These are phyloP conservation scores for Sorghum bicolor DNA, from an alignment of 176 grass and related monocot genomes.

Conservation along the genomic window DNA sequence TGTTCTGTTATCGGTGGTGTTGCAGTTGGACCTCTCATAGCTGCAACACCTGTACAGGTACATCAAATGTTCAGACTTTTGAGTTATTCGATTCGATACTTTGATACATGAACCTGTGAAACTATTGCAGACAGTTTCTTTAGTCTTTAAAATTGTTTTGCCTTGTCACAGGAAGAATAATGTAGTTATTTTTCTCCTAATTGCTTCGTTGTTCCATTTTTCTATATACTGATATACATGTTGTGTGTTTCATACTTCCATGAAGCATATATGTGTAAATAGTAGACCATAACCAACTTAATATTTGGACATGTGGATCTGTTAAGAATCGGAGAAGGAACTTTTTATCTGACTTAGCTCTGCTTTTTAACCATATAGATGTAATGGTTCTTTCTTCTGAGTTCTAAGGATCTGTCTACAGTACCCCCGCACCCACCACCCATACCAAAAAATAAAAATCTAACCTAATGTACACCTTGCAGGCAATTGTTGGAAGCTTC, in stretches of 20 bases:
- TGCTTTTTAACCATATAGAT: neutral
- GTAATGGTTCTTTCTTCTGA: neutral
- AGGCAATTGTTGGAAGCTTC: slow-evolving; percentile 52
- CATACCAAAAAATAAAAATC: neutral
- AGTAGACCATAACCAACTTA: neutral
- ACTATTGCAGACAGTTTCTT: neutral
- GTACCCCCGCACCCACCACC: neutral
- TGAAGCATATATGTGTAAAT: neutral
- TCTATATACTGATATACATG: neutral
- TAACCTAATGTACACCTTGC: slow-evolving; percentile 17
- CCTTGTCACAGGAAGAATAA: neutral
- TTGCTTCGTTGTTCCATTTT: neutral
- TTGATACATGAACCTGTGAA: neutral
- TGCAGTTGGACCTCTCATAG: slow-evolving; percentile 42
- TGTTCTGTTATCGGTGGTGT: slow-evolving; percentile 33
- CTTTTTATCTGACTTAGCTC: neutral
- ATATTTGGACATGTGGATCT: neutral
- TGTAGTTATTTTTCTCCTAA: neutral
- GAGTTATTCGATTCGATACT: neutral
- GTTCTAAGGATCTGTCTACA: neutral
- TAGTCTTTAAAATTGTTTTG: neutral
- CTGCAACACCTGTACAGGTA: slow-evolving; percentile 39
- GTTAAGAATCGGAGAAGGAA: neutral
- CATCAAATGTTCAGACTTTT: neutral
- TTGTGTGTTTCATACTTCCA: neutral